These are phyloP conservation scores for Rhodotorula graminis DNA, from an alignment of 768 basidiomycete genomes.

Conservation along the genomic window DNA sequence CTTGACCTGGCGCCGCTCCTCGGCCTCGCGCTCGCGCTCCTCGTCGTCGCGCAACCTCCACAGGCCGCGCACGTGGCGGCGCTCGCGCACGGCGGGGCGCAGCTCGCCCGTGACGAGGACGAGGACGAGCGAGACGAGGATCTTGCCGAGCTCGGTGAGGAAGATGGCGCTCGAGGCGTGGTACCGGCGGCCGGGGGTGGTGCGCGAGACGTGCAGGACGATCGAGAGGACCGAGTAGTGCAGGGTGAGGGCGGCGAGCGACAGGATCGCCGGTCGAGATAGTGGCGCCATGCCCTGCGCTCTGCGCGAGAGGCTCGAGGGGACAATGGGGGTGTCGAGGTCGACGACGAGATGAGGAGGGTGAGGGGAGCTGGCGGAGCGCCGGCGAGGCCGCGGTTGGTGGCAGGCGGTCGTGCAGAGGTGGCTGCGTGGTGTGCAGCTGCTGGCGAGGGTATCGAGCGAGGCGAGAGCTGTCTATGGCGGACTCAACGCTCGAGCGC, in stretches of 20 bases:
- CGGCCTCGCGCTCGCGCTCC: background rate
- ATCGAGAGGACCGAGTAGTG: conserved; percentile 84
- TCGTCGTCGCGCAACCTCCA: background rate
- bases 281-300: background rate
- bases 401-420: no score
- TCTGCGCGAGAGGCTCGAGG: background rate
- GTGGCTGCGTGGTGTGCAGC: no score
- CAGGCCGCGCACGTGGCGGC: background rate
- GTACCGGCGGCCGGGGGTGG: conserved; percentile 53
- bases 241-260: conserved; percentile 57
- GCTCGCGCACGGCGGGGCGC: background rate
- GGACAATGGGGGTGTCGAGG: no score
- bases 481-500: no score
- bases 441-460: no score
- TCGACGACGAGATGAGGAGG: background rate
- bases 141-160: conserved; percentile 86
- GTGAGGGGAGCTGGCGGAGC: no score
- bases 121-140: conserved; percentile 68
- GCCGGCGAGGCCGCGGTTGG: no score
- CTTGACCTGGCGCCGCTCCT: background rate
- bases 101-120: conserved; percentile 50
- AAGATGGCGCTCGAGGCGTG: conserved; percentile 87
- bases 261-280: background rate
- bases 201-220: conserved; percentile 92
- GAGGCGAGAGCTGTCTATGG: no score